Conservation (phyloP, 2,329 filamentous ascomycete genomes). For the Penicillium sp. region DNA sequence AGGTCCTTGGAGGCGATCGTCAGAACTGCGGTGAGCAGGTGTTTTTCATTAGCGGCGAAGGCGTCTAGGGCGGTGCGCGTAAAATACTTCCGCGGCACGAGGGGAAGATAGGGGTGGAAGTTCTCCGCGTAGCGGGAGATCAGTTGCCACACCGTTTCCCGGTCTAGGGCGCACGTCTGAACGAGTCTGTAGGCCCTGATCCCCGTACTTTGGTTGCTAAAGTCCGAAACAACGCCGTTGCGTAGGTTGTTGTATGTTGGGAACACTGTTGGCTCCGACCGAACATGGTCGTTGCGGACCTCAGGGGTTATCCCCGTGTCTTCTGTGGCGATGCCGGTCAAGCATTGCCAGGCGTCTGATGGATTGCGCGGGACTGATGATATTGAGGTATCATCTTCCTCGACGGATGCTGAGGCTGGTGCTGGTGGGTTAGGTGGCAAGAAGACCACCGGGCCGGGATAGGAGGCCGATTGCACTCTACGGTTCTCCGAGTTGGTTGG, state of each 20-base stretch:
- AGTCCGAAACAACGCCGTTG: conserved; percentile 27
- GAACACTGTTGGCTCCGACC: conserved; percentile 24
- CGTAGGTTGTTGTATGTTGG: conserved; percentile 28
- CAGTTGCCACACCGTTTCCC: conserved; percentile 52
- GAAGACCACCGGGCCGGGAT: conserved; percentile 37
- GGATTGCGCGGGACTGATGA: conserved; percentile 46
- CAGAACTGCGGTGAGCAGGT: conserved; percentile 67
- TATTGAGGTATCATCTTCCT: conserved; percentile 43
- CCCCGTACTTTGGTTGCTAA: conserved; percentile 29
- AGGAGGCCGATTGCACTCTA: conserved; percentile 27
- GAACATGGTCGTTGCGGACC: conserved; percentile 21
- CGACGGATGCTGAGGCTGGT: conserved; percentile 28
- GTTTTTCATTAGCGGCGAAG: conserved; percentile 61
- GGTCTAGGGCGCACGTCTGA: conserved; percentile 46
- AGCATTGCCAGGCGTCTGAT: conserved; percentile 50
- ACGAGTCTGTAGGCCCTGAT: conserved; percentile 46
- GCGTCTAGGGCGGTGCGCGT: conserved; percentile 53
- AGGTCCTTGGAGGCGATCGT: conserved; percentile 70
- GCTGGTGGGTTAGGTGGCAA: conserved; percentile 33
- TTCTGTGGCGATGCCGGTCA: conserved; percentile 46
- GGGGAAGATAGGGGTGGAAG: conserved; percentile 68
- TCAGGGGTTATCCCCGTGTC: conserved; percentile 27
- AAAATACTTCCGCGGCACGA: conserved; percentile 62
- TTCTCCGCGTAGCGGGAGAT: conserved; percentile 60
- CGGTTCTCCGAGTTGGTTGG: conserved; percentile 29